Percentiles rank a stretch among this genome's conserved stretches.
Evolutionary conservation across 2,329 filamentous ascomycete species (phyloP).

Genomic region (Ceratocystis huliohia): DNA sequence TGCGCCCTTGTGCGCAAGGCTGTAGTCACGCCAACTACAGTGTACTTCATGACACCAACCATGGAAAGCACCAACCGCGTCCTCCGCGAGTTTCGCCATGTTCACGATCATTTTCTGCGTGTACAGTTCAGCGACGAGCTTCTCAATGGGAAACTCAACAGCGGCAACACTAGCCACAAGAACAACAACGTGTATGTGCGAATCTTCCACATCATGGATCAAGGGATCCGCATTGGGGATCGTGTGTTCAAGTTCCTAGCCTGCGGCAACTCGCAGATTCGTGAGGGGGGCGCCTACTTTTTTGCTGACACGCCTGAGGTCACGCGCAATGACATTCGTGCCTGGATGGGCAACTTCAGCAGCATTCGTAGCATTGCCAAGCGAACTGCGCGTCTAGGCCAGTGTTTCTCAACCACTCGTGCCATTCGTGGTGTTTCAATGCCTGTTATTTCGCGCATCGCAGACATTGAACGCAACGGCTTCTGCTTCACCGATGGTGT

Average conservation of each 20-base stretch:
- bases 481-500: conserved; percentile 83
- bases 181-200: conserved; percentile 63
- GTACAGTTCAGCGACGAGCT: conserved; percentile 84
- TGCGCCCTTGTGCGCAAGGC: conserved; percentile 66
- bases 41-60: conserved; percentile 63
- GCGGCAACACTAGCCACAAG: conserved; percentile 38
- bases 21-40: conserved; percentile 68
- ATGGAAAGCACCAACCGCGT: conserved; percentile 84
- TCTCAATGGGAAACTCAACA: conserved; percentile 45
- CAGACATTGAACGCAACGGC: conserved; percentile 56
- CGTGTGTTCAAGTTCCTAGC: conserved; percentile 81
- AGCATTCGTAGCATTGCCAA: conserved; percentile 79
- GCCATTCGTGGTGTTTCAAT: conserved; percentile 54
- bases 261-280: conserved; percentile 88
- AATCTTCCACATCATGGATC: conserved; percentile 54
- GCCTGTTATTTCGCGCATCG: conserved; percentile 45
- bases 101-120: conserved; percentile 69
- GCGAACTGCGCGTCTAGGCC: conserved; percentile 75
- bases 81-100: conserved; percentile 55
- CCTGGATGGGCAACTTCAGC: conserved; percentile 75
- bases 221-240: conserved; percentile 73
- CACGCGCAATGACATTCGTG: conserved; percentile 63
- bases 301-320: conserved; percentile 59
- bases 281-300: conserved; percentile 86
- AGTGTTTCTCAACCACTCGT: conserved; percentile 89